Evolutionary conservation across 2,329 filamentous ascomycete genomes (phyloP).

Genomic region (Penicillium psychrosexuale): DNA sequence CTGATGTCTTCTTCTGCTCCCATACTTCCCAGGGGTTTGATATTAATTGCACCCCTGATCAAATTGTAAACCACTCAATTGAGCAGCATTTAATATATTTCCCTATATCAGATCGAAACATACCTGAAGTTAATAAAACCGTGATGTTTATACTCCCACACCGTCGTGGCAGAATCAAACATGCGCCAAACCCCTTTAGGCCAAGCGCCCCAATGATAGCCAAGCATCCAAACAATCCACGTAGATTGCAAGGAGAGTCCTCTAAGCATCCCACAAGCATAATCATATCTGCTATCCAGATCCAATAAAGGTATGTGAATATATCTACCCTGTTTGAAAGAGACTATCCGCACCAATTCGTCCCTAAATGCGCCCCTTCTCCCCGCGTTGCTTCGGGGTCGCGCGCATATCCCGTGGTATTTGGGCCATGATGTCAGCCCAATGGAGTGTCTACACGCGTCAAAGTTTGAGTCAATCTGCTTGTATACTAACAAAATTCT

Average conservation of each 20-base stretch:
- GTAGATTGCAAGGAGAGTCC: neutral
- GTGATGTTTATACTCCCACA: neutral
- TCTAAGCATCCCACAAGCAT: conserved; percentile 1
- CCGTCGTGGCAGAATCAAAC: conserved; percentile 5
- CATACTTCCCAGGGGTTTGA: no score
- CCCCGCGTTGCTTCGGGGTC: conserved; percentile 19
- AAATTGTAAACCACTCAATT: no score
- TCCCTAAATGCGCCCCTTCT: conserved; percentile 14
- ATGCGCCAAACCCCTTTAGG: conserved; percentile 2
- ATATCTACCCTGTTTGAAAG: no score
- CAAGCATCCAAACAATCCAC: conserved; percentile 10
- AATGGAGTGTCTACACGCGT: conserved; percentile 10
- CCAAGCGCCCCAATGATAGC: conserved; percentile 3
- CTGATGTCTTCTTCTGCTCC: no score
- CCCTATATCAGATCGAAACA: neutral
- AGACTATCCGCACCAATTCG: neutral
- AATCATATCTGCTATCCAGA: neutral
- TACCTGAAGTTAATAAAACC: neutral
- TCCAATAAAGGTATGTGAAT: conserved; percentile 10
- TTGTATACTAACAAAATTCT: neutral
- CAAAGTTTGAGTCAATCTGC: neutral
- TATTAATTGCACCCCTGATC: no score
- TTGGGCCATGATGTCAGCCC: conserved; percentile 8
- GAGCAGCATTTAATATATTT: neutral
- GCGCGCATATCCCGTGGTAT: conserved; percentile 14